phyloP scores from a whole-genome alignment of 116 monocot genomes.

The Papilionanthe hybrid region DNA sequence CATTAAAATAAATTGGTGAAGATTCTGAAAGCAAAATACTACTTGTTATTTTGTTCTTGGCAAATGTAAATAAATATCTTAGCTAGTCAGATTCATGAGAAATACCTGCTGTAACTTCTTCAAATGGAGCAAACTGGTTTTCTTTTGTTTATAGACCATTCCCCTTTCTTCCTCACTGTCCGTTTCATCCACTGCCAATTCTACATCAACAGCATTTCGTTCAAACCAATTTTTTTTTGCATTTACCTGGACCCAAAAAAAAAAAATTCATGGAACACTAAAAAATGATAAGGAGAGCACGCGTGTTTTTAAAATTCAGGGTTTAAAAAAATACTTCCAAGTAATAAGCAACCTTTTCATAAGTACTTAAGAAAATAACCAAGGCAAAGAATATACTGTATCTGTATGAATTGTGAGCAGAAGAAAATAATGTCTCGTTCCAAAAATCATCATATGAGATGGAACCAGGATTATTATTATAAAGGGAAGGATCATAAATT shows the following conservation, averaged over 20 bases:
- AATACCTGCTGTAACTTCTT: slow-evolving; percentile 75
- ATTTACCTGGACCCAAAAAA: slow-evolving; percentile 49
- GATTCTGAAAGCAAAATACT: background rate
- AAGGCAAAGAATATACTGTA: no score
- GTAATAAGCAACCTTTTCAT: background rate
- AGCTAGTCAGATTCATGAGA: slow-evolving; percentile 2
- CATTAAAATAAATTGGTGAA: background rate
- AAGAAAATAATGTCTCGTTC: no score
- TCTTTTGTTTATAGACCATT: slow-evolving; percentile 45
- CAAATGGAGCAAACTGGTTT: slow-evolving; percentile 44
- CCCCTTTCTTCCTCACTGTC: slow-evolving; percentile 81
- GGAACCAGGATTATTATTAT: no score
- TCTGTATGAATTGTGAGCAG: no score
- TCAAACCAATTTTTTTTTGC: slow-evolving; percentile 75
- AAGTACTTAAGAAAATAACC: background rate
- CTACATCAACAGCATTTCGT: slow-evolving; percentile 74
- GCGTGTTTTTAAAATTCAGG: background rate
- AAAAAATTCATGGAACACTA: background rate
- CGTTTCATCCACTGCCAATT: slow-evolving; percentile 49
- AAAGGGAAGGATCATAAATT: no score
- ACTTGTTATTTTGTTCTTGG: background rate
- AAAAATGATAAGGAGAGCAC: background rate
- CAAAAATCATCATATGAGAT: no score
- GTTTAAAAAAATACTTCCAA: background rate
- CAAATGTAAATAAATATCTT: background rate